phyloP scores from a whole-genome alignment of 2,329 filamentous ascomycete genomes.

The Arthrobotrys entomopaga region DNA sequence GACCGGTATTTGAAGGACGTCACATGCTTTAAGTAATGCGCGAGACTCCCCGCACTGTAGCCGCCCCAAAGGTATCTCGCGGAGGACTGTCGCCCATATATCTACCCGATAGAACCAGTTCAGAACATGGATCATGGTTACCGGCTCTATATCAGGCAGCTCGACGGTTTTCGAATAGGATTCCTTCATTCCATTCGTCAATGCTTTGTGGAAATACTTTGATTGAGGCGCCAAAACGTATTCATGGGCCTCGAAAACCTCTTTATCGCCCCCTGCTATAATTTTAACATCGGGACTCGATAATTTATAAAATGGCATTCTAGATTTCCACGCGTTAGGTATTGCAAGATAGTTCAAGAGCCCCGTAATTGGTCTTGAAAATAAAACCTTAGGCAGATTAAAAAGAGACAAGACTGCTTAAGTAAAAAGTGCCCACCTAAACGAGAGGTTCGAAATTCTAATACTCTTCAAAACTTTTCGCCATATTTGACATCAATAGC shows the following conservation, averaged over 20 bases:
- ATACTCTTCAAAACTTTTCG: no score
- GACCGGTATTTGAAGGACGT: not conserved
- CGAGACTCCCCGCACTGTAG: no score
- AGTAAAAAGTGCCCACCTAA: no score
- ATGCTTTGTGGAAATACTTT: slow-evolving; percentile 1
- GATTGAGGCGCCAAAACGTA: slow-evolving; percentile 15
- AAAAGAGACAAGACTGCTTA: no score
- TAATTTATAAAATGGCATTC: not conserved
- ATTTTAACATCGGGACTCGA: not conserved
- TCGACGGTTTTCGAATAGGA: not conserved
- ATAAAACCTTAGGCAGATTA: no score
- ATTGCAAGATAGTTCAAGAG: no score
- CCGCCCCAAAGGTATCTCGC: no score
- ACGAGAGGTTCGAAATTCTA: no score
- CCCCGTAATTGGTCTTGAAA: no score
- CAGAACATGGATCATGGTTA: not conserved
- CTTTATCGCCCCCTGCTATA: not conserved
- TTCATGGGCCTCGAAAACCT: not conserved
- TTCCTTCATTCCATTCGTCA: slow-evolving; percentile 16
- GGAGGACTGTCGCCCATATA: not conserved
- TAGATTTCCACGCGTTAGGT: no score
- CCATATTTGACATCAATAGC: no score
- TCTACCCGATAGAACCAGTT: slow-evolving; percentile 10
- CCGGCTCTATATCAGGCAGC: not conserved
- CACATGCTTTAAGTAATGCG: not conserved